Evolutionary conservation across 768 basidiomycete species (phyloP), one percentile per base, ranked within the genome.

Genomic region (Calocera viscosa): DNA sequence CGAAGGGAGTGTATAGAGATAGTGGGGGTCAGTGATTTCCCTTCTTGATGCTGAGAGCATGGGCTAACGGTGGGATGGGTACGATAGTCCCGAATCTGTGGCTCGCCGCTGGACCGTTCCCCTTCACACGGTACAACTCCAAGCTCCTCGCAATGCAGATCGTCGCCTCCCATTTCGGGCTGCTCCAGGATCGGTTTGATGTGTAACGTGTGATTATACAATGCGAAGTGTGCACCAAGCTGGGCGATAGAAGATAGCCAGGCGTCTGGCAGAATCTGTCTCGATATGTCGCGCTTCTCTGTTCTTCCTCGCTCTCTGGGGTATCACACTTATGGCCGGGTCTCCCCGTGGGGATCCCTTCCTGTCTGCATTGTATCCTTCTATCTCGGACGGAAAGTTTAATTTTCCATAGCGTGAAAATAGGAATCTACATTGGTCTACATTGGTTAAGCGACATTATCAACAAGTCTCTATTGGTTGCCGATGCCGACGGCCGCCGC

Each of bases 111-210:
- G 43, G 43, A 47, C 43, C 43, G 19, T 47, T 47, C 43, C 5
- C 43, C 43, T 47, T 47, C 19, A 47, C 43, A 47, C 43, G 43
- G 43, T 47, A 47, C 43, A 47, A 47, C 43, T 47, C 43, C 43
- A 47, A 47, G 19, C 43, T 47, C 5, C 43, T 47, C 43, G 43
- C 43, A 19, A 47, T 47, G 43, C 43, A 47, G 43, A 47, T 47
- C 24, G 43, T 47, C 43, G 43, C 43, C 5, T 8, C 43, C 43
- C 43, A 47, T 19, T 47, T 47, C 43, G 43, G 43, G 43, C 43
- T 47, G 8, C 43, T 47, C 43, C 43, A 47, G 43, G 43, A 47
- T 47, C 5, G 43, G 43, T 47, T 47, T 47, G 43, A 47, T 47
- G 43, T 47, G 43, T 47, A 47, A 47, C 19, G 7, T 3, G 43